Evolutionary conservation across 371 early-diverging fungal genomes (phyloP).

Genomic region (Coelomomyces lativittatus): DNA sequence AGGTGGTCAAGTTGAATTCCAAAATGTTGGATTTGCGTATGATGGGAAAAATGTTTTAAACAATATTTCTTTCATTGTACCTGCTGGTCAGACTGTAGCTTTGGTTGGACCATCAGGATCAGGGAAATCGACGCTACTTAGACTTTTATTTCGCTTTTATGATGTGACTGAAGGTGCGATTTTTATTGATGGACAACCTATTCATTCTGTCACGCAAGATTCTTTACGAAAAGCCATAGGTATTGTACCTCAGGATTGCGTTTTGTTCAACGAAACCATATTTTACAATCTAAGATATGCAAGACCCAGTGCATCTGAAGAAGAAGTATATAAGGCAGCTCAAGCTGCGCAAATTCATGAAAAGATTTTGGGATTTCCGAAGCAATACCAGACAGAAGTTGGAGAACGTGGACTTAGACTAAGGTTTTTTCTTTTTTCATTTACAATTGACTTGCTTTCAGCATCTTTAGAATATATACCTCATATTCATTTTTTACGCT

Average conservation of each 20-base stretch:
- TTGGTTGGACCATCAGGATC: constrained; percentile 4
- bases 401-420: constrained; percentile 84
- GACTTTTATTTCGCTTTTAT: constrained; percentile 78
- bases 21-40: constrained; percentile 43
- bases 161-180: constrained; percentile 63
- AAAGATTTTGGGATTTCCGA: constrained; percentile 43
- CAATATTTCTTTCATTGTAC: constrained; percentile 34
- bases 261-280: constrained; percentile 65
- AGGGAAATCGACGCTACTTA: constrained; percentile 67
- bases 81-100: constrained; percentile 37
- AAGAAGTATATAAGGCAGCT: constrained; percentile 54
- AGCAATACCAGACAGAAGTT: constrained; percentile 75
- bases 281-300: constrained; percentile 65
- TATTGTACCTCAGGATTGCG: constrained; percentile 73
- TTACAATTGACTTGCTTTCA: not conserved
- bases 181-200: constrained; percentile 70
- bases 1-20: not conserved
- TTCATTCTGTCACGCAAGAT: constrained; percentile 45
- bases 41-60: constrained; percentile 23
- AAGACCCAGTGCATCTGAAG: constrained; percentile 16
- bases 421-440: constrained; percentile 15
- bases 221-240: constrained; percentile 56
- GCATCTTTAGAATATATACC: not conserved
- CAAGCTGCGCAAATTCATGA: constrained; percentile 61
- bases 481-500: not conserved